A percentile compares a stretch with the other conserved stretches of the same genome.
These are phyloP conservation scores for Emmonsiellopsis sp. DNA, from an alignment of 2,329 filamentous ascomycete genomes.

Conservation along the genomic window DNA sequence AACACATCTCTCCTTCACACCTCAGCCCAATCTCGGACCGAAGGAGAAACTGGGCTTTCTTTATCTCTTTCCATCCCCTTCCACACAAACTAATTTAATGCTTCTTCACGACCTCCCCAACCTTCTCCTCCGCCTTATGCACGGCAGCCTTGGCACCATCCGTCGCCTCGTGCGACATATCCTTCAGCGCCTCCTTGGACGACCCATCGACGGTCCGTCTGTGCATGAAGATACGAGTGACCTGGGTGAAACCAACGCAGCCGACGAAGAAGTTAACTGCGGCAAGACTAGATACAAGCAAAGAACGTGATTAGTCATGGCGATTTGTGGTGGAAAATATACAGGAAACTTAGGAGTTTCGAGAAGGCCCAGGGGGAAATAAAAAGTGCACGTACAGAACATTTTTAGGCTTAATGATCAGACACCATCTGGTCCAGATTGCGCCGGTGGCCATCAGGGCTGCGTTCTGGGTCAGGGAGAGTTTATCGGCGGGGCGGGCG, in stretches of 20 bases:
- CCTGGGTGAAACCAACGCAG: slow-evolving; percentile 74
- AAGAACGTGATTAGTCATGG: background rate
- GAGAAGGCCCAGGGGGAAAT: background rate
- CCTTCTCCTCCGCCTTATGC: slow-evolving; percentile 18
- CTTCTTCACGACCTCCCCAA: slow-evolving; percentile 28
- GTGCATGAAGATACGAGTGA: slow-evolving; percentile 60
- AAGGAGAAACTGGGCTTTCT: too few species aligned
- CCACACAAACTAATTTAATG: slow-evolving; percentile 5
- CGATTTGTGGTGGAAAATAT: background rate
- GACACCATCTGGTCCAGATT: slow-evolving; percentile 99
- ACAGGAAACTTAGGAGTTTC: background rate
- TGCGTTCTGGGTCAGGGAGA: slow-evolving; percentile 85
- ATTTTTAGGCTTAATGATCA: slow-evolving; percentile 93
- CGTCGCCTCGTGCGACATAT: slow-evolving; percentile 28
- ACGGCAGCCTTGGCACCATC: slow-evolving; percentile 27
- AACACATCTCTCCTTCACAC: too few species aligned
- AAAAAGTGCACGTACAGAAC: slow-evolving; percentile 54
- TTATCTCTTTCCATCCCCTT: background rate
- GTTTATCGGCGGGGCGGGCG: slow-evolving; percentile 78
- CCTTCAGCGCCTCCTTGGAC: slow-evolving; percentile 28
- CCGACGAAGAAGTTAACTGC: slow-evolving; percentile 98
- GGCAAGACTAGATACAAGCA: slow-evolving; percentile 55
- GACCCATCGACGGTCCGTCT: slow-evolving; percentile 47
- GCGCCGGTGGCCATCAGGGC: slow-evolving; percentile 83
- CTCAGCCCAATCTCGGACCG: too few species aligned